Base-by-base conservation (phyloP, 2,329 filamentous ascomycete genomes). In the Apiospora koreana region DNA sequence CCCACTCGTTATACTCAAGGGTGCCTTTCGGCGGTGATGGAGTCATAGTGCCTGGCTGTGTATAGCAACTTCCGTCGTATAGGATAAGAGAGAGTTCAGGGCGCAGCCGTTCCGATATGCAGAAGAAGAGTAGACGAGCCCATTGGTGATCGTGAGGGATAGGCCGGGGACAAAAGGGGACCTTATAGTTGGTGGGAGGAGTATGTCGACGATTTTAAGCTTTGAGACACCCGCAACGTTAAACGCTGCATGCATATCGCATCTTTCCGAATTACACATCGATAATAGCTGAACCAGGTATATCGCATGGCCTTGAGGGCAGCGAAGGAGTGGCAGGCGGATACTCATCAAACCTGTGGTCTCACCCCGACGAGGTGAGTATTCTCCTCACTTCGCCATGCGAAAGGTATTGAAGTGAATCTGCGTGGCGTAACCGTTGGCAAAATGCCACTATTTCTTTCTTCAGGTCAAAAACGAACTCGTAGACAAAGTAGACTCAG, bases 41-140 rank as follows among this genome's bases (percentile, higher is more conserved):
- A 16, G 41, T 38, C 54, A 62, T 62, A n/a, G 69, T 70, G 54
- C 28, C 54, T 23, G 31, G 54, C 21, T n/a, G 54, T 62, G 31
- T 38, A 62, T 28, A 62, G 31, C 21, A 35, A 38, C 28, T n/a
- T 62, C 18, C 3, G 54, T 38, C 54, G 7, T 21, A 0, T 12
- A 6, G 28, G 18, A 10, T 35, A 35, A 3, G 8, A 38, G 38
- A 9, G 28, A 31, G 50, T 18, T 28, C 18, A 21, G n/a, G 28
- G 28, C 28, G 18, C 18, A 35, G 14, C 31, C 0, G 31, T 38
- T n/a, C 1, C 14, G 16, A 43, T 10, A 43, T 43, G 21, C 18
- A 14, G 21, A 8, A 12, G 31, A n/a, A n/a, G 6, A n/a, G 31
- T 18, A 62, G 54, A 38, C 4, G 41, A 38, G 18, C 31, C 18